Conservation (phyloP, 148 eudicot species). For the Vaccinium vitisidaea region DNA sequence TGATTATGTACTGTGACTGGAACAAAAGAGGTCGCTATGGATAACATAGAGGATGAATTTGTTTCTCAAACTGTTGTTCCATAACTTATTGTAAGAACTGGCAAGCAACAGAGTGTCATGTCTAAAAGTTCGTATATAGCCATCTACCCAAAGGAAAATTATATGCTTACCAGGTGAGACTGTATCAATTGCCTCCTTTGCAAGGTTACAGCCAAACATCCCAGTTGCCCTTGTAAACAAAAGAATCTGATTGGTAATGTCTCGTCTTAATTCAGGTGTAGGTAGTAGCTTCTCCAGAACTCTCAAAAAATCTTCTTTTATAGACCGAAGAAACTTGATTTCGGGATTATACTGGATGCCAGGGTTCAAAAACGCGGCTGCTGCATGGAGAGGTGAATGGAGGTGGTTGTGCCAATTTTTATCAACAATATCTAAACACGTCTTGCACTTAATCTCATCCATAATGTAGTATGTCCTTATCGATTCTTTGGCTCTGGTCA, state of each 20-base stretch:
- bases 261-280: slow-evolving; percentile 79
- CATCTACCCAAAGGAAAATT: not conserved
- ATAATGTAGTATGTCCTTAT: slow-evolving; percentile 90
- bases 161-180: slow-evolving; percentile 76
- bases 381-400: slow-evolving; percentile 88
- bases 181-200: slow-evolving; percentile 89
- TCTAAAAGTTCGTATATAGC: not conserved
- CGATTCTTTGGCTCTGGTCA: slow-evolving; percentile 92
- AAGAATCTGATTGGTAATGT: slow-evolving; percentile 78
- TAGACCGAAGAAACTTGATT: slow-evolving; percentile 66
- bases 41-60: not conserved
- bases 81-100: not conserved
- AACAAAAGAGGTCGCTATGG: not conserved
- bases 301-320: slow-evolving; percentile 79
- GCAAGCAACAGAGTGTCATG: not conserved
- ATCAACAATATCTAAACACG: slow-evolving; percentile 81
- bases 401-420: slow-evolving; percentile 79
- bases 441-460: slow-evolving; percentile 94
- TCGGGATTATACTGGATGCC: slow-evolving; percentile 92
- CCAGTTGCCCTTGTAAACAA: slow-evolving; percentile 73
- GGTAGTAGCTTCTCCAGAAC: slow-evolving; percentile 91
- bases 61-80: no score
- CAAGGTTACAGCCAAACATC: slow-evolving; percentile 93
- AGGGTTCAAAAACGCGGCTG: slow-evolving; percentile 94
- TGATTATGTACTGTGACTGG: not conserved